Percentiles rank a stretch among this genome's conserved stretches.
Evolutionary conservation across 2,329 filamentous ascomycete species (phyloP).

Genomic region (Ilyonectria destructans): DNA sequence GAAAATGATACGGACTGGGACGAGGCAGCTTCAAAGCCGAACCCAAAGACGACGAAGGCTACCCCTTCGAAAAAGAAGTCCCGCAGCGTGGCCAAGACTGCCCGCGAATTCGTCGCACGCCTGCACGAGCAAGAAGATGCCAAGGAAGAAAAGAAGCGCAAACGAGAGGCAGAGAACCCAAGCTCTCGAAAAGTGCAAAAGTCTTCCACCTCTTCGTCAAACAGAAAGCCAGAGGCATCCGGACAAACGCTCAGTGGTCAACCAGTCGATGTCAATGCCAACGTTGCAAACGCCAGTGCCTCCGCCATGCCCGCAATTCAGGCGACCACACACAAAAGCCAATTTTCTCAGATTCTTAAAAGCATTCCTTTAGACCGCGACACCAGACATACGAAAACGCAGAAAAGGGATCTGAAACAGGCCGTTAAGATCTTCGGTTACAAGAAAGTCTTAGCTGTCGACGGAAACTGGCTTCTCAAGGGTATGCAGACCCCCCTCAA

Average conservation of each 20-base stretch:
- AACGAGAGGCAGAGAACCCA: not conserved
- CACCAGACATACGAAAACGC: conserved; percentile 24
- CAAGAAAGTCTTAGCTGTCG: conserved; percentile 17
- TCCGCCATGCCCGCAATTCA: conserved; percentile 7
- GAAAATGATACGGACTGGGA: not conserved
- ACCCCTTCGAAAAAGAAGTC: not conserved
- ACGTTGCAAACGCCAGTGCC: not conserved
- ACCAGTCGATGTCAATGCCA: not conserved
- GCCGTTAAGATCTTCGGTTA: conserved; percentile 41
- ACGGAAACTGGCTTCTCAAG: conserved; percentile 35
- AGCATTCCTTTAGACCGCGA: conserved; percentile 37
- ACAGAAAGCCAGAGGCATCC: conserved; percentile 12
- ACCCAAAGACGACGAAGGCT: not conserved
- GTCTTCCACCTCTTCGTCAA: not conserved
- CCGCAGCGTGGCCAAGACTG: not conserved
- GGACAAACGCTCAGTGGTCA: not conserved
- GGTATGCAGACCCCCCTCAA: conserved; percentile 54
- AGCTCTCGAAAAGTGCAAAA: not conserved
- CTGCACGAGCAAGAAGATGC: conserved; percentile 1
- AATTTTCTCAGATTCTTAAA: conserved; percentile 15
- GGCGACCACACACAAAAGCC: conserved; percentile 18
- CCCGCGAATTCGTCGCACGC: conserved; percentile 13
- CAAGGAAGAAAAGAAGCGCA: conserved; percentile 25
- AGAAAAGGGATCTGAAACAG: conserved; percentile 35
- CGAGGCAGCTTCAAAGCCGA: not conserved